Conservation (phyloP, 352 stramenopile species). For the Phytophthora colocasiae region DNA sequence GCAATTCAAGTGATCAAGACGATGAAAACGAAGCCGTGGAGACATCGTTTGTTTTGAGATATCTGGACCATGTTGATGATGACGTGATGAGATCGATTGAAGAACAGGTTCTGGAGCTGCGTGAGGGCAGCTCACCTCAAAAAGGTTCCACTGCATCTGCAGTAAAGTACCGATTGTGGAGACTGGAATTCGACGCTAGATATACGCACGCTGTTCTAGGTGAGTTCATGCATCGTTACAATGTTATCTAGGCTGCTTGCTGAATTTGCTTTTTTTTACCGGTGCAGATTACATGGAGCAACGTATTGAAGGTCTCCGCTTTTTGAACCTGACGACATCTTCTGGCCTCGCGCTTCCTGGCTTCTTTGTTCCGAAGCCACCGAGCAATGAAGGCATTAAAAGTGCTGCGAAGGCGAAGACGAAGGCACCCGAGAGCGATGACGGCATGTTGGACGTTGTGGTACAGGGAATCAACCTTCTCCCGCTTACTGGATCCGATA, state of each 20-base stretch:
- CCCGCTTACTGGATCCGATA: slow-evolving; percentile 19
- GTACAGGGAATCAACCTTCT: slow-evolving; percentile 60
- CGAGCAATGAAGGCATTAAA: slow-evolving; percentile 23
- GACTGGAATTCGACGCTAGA: slow-evolving; percentile 80
- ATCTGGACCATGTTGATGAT: slow-evolving; percentile 62
- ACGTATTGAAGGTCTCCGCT: slow-evolving; percentile 48
- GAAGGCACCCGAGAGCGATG: slow-evolving; percentile 6
- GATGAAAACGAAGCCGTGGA: slow-evolving; percentile 34
- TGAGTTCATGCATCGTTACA: slow-evolving; percentile 27
- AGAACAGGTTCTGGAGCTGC: slow-evolving; percentile 25
- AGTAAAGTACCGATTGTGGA: slow-evolving; percentile 60
- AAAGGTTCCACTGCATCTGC: slow-evolving; percentile 22
- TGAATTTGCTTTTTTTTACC: slow-evolving; percentile 1
- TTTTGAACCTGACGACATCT: slow-evolving; percentile 49
- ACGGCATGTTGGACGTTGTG: slow-evolving; percentile 28
- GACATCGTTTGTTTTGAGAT: slow-evolving; percentile 72
- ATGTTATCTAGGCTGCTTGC: slow-evolving; percentile 2
- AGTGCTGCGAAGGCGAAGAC: slow-evolving; percentile 10
- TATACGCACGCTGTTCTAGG: slow-evolving; percentile 63
- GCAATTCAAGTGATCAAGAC: slow-evolving; percentile 5
- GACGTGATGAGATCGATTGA: slow-evolving; percentile 38
- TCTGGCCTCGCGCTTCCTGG: slow-evolving; percentile 60
- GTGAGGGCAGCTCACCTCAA: background rate
- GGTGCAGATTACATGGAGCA: slow-evolving; percentile 54
- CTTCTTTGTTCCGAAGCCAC: slow-evolving; percentile 61